Base-by-base conservation (phyloP, 192 early-diverging fungal genomes). In the Backusella circina region DNA sequence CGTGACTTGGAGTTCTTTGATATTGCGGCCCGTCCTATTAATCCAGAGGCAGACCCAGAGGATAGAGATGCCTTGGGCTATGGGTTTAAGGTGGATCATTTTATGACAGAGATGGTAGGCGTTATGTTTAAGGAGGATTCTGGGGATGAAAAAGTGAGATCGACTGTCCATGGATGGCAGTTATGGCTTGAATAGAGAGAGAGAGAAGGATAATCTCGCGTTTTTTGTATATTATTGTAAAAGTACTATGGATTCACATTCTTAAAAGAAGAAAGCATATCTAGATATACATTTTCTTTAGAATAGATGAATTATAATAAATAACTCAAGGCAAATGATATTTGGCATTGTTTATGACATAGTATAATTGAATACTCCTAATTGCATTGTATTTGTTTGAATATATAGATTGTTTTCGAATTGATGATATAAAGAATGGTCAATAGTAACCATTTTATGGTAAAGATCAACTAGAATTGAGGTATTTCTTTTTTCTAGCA, bases 101-200 rank as follows among this genome's bases (percentile, higher is more conserved):
- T 97, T 4, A 77, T 88, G 21, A 86, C 93, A 28, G 78, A 89
- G 66, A 91, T 86, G 47, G 92, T 93, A 79, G 86, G 82, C 2
- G 88, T 89, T 2, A 97, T 97, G 96, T 97, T 97, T 85, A 89
- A 91, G 36, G 90, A 95, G 44, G 96, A 97, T 82, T 84, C 86
- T 13, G 96, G 96, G 3, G 90, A 92, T 77, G 87, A 91, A 69
- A 82, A 83, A 6, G 91, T 96, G 2, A 84, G 96, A 26, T 84
- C 88, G 16, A 97, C 95, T 16, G 93, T 97, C 35, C 86, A 95
- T 75, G 90, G 91, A 16, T 97, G 89, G 82, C 88, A 86, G 30
- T 70, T 95, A 23, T 82, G 81, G 81, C 26, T 82, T 3, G 72
- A 73, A n/a, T 78, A 70, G 39, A 78, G 41, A 44, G 15, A 44